These are phyloP conservation scores for Cryphonectria japonica DNA, from an alignment of 2,329 filamentous ascomycete genomes.

Conservation along the genomic window DNA sequence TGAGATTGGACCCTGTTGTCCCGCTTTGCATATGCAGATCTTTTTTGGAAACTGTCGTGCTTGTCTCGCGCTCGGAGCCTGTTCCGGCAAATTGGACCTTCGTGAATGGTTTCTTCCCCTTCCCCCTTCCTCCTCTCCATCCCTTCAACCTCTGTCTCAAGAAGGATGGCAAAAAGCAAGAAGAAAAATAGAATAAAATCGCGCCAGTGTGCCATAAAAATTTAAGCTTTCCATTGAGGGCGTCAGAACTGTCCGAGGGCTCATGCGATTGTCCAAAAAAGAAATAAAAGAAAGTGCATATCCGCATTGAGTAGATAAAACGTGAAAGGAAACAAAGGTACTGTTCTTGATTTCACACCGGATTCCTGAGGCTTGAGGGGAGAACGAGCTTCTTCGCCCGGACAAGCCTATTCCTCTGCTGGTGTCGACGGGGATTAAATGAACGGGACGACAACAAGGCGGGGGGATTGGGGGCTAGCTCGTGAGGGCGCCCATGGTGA, in stretches of 20 bases:
- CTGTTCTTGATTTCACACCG: neutral
- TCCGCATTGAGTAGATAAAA: neutral
- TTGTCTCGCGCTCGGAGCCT: neutral
- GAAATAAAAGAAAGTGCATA: neutral
- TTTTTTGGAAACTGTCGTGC: neutral
- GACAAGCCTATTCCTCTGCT: neutral
- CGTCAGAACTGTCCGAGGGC: conserved; percentile 9
- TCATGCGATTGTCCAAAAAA: neutral
- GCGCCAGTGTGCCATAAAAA: conserved; percentile 1
- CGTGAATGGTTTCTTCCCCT: neutral
- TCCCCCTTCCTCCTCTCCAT: neutral
- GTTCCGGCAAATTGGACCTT: neutral
- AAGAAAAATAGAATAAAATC: neutral
- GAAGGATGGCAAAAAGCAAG: neutral
- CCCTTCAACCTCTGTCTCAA: neutral
- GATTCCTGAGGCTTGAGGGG: neutral
- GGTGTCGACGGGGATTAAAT: no score
- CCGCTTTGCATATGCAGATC: conserved; percentile 3
- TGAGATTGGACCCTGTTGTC: neutral
- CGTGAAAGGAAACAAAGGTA: neutral
- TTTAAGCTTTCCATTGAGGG: neutral
- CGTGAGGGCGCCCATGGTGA: neutral
- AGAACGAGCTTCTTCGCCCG: neutral
- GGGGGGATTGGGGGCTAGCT: neutral
- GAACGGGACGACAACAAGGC: no score